A percentile compares a stretch with the other conserved stretches of the same genome.
Evolutionary conservation across 2,329 filamentous ascomycete genomes (phyloP).

Genomic region (Dactylellina sp.): DNA sequence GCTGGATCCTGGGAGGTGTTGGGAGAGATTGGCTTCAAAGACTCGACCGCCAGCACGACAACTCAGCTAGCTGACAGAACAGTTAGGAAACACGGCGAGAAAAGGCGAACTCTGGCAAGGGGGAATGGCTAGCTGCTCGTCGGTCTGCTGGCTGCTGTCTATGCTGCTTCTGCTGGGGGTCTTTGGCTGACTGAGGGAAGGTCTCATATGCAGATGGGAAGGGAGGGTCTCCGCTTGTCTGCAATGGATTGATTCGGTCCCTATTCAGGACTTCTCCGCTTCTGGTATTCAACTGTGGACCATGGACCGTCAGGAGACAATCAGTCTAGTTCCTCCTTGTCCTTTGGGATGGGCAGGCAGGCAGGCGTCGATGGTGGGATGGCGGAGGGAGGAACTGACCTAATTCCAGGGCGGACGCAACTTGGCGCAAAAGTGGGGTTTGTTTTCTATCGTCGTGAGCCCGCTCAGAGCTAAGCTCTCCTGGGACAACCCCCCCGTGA

Average conservation of each 20-base stretch:
- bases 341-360: background rate
- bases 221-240: conserved; percentile 33
- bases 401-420: conserved; percentile 38
- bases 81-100: background rate
- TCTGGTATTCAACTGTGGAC: conserved; percentile 12
- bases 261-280: conserved; percentile 42
- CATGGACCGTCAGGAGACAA: conserved; percentile 43
- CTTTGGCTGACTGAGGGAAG: conserved; percentile 11
- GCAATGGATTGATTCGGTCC: conserved; percentile 5
- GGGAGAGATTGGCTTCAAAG: background rate
- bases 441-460: background rate
- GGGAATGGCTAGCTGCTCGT: background rate
- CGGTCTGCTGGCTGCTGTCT: background rate
- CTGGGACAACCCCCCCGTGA: conserved; percentile 51
- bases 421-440: conserved; percentile 55
- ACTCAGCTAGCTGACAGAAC: conserved; percentile 16
- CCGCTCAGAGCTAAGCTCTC: conserved; percentile 38
- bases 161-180: conserved; percentile 12
- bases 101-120: background rate
- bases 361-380: background rate
- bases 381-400: conserved; percentile 52
- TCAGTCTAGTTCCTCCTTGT: conserved; percentile 19
- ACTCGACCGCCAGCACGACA: conserved; percentile 5
- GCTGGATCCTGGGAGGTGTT: conserved; percentile 3
- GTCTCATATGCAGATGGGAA: conserved; percentile 28